Evolutionary conservation across 495 filamentous ascomycete genomes (phyloP), one percentile per base, ranked within the genome.

Genomic region (Polyplosphaeria fusca): DNA sequence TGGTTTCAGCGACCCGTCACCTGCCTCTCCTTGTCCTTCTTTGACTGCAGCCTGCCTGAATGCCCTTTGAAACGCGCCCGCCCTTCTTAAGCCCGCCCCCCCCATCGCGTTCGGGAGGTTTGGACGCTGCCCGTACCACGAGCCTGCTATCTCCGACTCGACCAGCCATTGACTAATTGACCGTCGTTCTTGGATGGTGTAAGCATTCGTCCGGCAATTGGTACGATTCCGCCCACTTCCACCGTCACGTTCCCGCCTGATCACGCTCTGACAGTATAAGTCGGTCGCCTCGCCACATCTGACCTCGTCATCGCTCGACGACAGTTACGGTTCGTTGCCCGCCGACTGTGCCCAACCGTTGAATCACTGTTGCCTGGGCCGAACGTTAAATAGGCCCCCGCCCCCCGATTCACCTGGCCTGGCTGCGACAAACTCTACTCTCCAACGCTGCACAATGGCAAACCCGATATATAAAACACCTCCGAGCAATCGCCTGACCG

Each of bases 1-100:
- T 54, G 50, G 50, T 55, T 55, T 61, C 50, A 53, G 58, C 39
- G 12, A 16, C 19, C 38, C 46, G 55, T 55, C 56, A 58, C 56
- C 55, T 56, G 50, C 55, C 61, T 60, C 47, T 52, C 55, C 43
- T 54, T 54, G 55, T 64, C 55, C 45, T 54, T 55, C 55, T 55
- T 56, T 46, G 44, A 18, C 20, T 56, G 55, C 41, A 56, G 49
- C 61, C 56, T 60, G 61, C 43, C 18, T 55, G 50, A 53, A 49
- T 50, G 54, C 46, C 40, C 61, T 64, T 64, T 64, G 61, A 64
- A 54, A 64, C 61, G 60, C 61, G 27, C 48, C 60, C 54, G 49
- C 53, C 52, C 47, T 64, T 60, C 54, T 38, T 60, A 64, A 64
- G 50, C 55, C 55, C 16, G 45, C 50, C 49, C 49, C 49, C 37